phyloP scores from a whole-genome alignment of 805 yeast genomes.

The Candida khao-thaluensis region DNA sequence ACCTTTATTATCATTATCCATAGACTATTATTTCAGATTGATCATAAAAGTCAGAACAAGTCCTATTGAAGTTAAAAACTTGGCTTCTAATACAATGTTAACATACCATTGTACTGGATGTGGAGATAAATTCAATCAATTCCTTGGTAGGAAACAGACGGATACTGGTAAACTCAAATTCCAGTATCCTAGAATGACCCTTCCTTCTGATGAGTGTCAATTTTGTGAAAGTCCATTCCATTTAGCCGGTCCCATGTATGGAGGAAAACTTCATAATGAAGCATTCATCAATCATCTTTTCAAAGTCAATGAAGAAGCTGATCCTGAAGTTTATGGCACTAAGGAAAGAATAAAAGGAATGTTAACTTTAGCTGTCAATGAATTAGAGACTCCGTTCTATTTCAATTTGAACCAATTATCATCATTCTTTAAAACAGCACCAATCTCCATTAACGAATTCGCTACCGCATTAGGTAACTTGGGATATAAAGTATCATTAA shows the following conservation, averaged over 20 bases:
- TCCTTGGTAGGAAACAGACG: constrained; percentile 57
- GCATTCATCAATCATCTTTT: constrained; percentile 67
- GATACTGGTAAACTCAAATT: constrained; percentile 41
- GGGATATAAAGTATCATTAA: constrained; percentile 78
- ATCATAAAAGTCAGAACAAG: constrained; percentile 75
- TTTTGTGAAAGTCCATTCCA: constrained; percentile 72
- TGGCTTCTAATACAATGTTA: constrained; percentile 74
- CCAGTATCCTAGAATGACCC: constrained; percentile 45
- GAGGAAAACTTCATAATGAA: constrained; percentile 68
- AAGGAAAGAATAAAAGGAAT: constrained; percentile 85
- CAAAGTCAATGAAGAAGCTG: constrained; percentile 50
- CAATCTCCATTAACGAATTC: constrained; percentile 72
- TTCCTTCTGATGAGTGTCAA: constrained; percentile 59
- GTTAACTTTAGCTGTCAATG: constrained; percentile 80
- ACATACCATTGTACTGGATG: constrained; percentile 88
- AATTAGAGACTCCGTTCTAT: constrained; percentile 70
- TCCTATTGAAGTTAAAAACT: constrained; percentile 78
- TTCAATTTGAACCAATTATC: constrained; percentile 77
- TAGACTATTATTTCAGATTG: constrained; percentile 89
- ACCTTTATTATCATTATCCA: constrained; percentile 81
- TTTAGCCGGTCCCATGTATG: constrained; percentile 97
- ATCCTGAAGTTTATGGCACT: constrained; percentile 67
- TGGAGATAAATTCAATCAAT: constrained; percentile 67
- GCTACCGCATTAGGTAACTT: constrained; percentile 80
- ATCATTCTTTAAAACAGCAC: constrained; percentile 74